phyloP scores from a whole-genome alignment of 148 eudicot species.

The Polygonum aviculare region DNA sequence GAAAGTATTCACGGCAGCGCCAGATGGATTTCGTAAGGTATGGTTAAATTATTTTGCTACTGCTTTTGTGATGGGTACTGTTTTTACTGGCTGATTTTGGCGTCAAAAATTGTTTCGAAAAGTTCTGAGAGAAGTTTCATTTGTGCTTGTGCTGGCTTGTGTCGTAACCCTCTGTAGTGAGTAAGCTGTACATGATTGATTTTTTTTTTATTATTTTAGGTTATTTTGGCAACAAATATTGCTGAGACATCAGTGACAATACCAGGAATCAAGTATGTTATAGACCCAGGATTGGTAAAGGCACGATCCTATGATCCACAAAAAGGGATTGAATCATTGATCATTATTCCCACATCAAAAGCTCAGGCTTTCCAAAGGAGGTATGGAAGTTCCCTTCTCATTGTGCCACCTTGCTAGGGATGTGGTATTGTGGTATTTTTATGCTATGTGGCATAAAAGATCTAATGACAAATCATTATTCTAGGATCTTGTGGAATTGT shows the following conservation, averaged over 20 bases:
- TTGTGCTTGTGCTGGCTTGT: neutral
- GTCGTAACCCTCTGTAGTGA: neutral
- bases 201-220: slow-evolving; percentile 35
- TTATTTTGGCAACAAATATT: slow-evolving; percentile 92
- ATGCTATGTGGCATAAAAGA: neutral
- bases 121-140: neutral
- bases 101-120: neutral
- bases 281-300: slow-evolving; percentile 97
- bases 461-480: neutral
- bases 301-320: slow-evolving; percentile 65
- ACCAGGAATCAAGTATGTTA: slow-evolving; percentile 93
- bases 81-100: neutral
- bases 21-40: slow-evolving; percentile 84
- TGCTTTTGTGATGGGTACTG: neutral
- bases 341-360: slow-evolving; percentile 77
- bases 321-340: slow-evolving; percentile 72
- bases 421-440: neutral
- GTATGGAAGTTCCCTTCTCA: slow-evolving; percentile 18
- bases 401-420: neutral
- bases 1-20: slow-evolving; percentile 76
- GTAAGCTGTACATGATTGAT: neutral
- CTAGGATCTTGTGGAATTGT: neutral
- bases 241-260: slow-evolving; percentile 98
- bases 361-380: slow-evolving; percentile 98
- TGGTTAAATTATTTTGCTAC: slow-evolving; percentile 38